These are phyloP conservation scores for Stephania cephalantha DNA, from an alignment of 164 flowering plant species.

Conservation along the genomic window DNA sequence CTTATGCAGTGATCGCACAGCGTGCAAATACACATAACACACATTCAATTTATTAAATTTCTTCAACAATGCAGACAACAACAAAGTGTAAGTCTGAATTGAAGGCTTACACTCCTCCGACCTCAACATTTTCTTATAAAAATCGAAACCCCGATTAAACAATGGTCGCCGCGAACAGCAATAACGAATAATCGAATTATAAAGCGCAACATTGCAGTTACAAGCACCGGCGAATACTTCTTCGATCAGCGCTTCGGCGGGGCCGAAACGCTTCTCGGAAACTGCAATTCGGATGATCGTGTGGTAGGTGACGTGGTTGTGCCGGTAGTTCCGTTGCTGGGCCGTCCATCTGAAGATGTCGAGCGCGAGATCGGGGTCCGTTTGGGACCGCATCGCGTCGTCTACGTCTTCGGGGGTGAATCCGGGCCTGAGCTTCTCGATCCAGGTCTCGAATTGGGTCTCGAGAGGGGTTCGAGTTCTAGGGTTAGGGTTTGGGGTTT, in stretches of 20 bases:
- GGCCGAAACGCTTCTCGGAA: conserved; percentile 33
- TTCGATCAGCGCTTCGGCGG: conserved; percentile 57
- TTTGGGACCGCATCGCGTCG: conserved; percentile 51
- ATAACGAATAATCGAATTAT: conserved; percentile 52
- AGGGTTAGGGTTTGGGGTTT: conserved; percentile 20
- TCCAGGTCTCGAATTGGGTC: conserved; percentile 72
- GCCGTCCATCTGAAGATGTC: conserved; percentile 94
- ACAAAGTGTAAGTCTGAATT: conserved; percentile 58
- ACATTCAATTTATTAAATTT: conserved; percentile 56
- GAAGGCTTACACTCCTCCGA: conserved; percentile 52
- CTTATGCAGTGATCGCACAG: conserved; percentile 56
- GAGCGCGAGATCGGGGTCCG: conserved; percentile 85
- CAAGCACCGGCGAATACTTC: conserved; percentile 87
- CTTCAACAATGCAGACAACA: conserved; percentile 46
- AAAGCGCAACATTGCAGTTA: conserved; percentile 40
- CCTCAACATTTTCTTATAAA: conserved; percentile 66
- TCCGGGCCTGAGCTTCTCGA: conserved; percentile 62
- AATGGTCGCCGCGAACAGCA: conserved; percentile 48
- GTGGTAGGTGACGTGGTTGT: conserved; percentile 52
- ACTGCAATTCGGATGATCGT: conserved; percentile 45
- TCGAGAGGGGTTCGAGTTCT: conserved; percentile 59
- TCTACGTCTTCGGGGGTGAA: conserved; percentile 67
- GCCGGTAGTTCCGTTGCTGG: conserved; percentile 62
- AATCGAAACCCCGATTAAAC: conserved; percentile 67
- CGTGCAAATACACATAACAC: conserved; percentile 55